Conservation (phyloP, 179 eudicot genomes). For the Camellia oleifera region DNA sequence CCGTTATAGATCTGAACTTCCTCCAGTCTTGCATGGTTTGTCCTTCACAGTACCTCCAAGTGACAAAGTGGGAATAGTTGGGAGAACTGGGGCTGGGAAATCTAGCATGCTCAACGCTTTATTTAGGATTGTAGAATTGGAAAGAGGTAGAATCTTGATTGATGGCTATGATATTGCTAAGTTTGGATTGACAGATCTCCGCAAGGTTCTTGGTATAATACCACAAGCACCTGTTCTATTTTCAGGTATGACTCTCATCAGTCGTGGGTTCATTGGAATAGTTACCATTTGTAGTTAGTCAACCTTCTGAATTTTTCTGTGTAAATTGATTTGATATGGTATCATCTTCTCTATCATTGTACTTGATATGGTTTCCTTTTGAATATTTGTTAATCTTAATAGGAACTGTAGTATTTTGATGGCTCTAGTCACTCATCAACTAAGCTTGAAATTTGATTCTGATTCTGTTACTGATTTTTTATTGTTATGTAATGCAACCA, state of each 20-base stretch:
- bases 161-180: slow-evolving; percentile 72
- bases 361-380: not conserved
- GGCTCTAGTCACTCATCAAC: not conserved
- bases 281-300: not conserved
- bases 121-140: slow-evolving; percentile 85
- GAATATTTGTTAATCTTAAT: not conserved
- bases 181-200: slow-evolving; percentile 75
- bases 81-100: slow-evolving; percentile 93
- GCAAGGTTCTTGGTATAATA: slow-evolving; percentile 80
- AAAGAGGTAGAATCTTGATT: slow-evolving; percentile 70
- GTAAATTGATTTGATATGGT: not conserved
- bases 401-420: not conserved
- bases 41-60: slow-evolving; percentile 63
- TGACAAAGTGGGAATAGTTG: slow-evolving; percentile 91
- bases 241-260: slow-evolving; percentile 48
- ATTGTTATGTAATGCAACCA: too few species aligned
- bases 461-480: too few species aligned
- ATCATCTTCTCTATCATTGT: not conserved
- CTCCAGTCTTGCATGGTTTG: slow-evolving; percentile 83
- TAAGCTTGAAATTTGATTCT: too few species aligned
- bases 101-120: slow-evolving; percentile 94
- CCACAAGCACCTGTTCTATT: slow-evolving; percentile 93
- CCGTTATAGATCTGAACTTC: slow-evolving; percentile 89
- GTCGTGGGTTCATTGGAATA: not conserved
- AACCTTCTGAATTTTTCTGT: not conserved